Percentiles rank a stretch among this genome's conserved stretches.
Conservation (phyloP, 495 filamentous ascomycete genomes). For the Geoglossum glabrum region DNA sequence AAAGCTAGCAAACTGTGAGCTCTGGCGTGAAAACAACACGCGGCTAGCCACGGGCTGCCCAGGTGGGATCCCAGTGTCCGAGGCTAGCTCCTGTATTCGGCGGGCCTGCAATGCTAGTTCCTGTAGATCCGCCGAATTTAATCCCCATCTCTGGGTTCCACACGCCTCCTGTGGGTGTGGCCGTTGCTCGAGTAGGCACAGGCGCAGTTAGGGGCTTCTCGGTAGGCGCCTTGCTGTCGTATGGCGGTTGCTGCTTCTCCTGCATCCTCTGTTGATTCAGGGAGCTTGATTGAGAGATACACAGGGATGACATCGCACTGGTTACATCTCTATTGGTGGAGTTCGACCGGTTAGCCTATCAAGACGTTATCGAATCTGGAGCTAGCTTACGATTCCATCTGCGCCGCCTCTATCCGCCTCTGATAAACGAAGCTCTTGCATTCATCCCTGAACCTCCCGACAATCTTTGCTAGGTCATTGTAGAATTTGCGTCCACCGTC, state of each 20-base stretch:
- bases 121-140: conserved; percentile 33
- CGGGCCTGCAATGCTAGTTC: conserved; percentile 5
- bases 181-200: conserved; percentile 27
- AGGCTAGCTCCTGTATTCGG: conserved; percentile 8
- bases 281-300: conserved; percentile 26
- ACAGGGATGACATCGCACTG: conserved; percentile 42
- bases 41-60: conserved; percentile 34
- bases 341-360: no score
- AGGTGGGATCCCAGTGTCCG: conserved; percentile 38
- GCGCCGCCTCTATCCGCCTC: conserved; percentile 58
- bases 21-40: not conserved
- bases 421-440: conserved; percentile 59
- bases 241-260: not conserved
- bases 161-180: conserved; percentile 30
- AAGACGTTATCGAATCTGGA: not conserved
- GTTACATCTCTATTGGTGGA: conserved; percentile 28
- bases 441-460: conserved; percentile 58
- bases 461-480: conserved; percentile 78
- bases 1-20: no score
- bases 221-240: not conserved
- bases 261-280: conserved; percentile 17
- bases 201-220: conserved; percentile 29
- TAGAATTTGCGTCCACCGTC: conserved; percentile 89
- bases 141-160: conserved; percentile 71
- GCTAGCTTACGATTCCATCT: conserved; percentile 44